Conservation (phyloP, 1,139 yeast species). For the Yamadazyma triangularis region DNA sequence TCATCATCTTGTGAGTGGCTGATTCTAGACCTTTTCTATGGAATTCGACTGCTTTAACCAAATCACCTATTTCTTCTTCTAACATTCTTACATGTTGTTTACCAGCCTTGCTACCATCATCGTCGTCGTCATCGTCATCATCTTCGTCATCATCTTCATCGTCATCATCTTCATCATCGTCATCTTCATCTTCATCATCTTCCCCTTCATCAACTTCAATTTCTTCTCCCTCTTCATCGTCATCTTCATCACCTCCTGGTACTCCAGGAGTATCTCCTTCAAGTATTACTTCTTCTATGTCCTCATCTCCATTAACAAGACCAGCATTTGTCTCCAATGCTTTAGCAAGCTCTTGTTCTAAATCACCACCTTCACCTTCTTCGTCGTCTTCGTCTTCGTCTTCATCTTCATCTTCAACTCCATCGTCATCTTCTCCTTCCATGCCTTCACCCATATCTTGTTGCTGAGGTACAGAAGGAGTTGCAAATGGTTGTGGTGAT, state of each 20-base stretch:
- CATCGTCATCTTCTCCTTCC: too few relatives aligned
- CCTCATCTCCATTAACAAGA: constrained; percentile 6
- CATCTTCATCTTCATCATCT: constrained; percentile 23
- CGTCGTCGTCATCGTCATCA: constrained; percentile 23
- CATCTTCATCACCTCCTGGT: constrained; percentile 10
- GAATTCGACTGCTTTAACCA: constrained; percentile 72
- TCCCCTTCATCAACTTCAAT: constrained; percentile 15
- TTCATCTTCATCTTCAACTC: too few relatives aligned
- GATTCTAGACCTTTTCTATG: constrained; percentile 71
- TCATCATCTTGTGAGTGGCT: constrained; percentile 83
- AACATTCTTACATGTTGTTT: constrained; percentile 72
- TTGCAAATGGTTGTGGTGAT: constrained; percentile 6
- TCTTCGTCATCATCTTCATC: constrained; percentile 25
- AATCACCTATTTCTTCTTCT: constrained; percentile 80
- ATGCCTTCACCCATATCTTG: constrained; percentile 1
- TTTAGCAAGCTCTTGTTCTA: constrained; percentile 40
- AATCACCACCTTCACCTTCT: constrained; percentile 22
- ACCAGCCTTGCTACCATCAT: constrained; percentile 27
- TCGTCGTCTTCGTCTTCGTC: constrained; percentile 8
- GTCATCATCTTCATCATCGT: constrained; percentile 27
- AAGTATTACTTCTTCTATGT: constrained; percentile 9
- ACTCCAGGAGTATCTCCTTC: constrained; percentile 15
- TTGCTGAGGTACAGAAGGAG: neutral
- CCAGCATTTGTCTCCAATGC: constrained; percentile 24
- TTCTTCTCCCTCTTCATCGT: constrained; percentile 9